These are phyloP conservation scores for Selenicereus undatus DNA, from an alignment of 148 eudicot genomes.

Conservation along the genomic window DNA sequence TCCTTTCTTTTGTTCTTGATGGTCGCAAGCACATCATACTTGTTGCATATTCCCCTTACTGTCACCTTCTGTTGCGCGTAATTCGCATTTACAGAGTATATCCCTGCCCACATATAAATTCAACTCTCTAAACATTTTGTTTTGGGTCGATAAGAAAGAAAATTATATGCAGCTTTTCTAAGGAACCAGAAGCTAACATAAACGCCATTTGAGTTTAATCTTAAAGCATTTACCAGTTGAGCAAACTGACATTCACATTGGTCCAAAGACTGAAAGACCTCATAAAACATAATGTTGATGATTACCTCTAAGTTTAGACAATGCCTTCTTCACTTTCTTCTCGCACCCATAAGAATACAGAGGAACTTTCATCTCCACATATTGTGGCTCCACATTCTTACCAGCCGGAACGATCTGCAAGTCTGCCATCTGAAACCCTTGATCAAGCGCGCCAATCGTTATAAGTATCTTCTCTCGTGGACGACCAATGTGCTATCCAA, in stretches of 20 bases:
- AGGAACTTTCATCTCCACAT: conserved; percentile 94
- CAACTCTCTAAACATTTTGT: neutral
- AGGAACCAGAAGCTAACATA: too few relatives aligned
- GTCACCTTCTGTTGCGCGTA: conserved; percentile 77
- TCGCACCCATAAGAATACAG: conserved; percentile 87
- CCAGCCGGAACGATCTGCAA: conserved; percentile 59
- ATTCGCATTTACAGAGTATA: conserved; percentile 80
- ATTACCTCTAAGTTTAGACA: conserved; percentile 69
- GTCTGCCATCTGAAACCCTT: conserved; percentile 35
- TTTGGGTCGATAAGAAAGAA: too few relatives aligned
- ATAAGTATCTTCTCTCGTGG: neutral
- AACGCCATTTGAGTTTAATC: too few relatives aligned
- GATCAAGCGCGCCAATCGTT: neutral
- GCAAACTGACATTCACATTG: neutral
- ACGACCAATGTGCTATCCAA: conserved; percentile 12
- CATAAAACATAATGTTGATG: neutral
- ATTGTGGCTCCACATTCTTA: conserved; percentile 80
- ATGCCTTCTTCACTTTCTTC: conserved; percentile 74
- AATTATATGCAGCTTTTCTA: too few relatives aligned
- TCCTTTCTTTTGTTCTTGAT: conserved; percentile 75
- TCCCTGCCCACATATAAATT: conserved; percentile 39
- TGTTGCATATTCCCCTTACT: conserved; percentile 98
- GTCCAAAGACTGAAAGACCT: neutral
- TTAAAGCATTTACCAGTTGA: neutral
- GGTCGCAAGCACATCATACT: conserved; percentile 56